A percentile compares a stretch with the other conserved stretches of the same genome.
These are phyloP conservation scores for Talaromyces pinophilus DNA, from an alignment of 2,329 filamentous ascomycete species.

Conservation along the genomic window DNA sequence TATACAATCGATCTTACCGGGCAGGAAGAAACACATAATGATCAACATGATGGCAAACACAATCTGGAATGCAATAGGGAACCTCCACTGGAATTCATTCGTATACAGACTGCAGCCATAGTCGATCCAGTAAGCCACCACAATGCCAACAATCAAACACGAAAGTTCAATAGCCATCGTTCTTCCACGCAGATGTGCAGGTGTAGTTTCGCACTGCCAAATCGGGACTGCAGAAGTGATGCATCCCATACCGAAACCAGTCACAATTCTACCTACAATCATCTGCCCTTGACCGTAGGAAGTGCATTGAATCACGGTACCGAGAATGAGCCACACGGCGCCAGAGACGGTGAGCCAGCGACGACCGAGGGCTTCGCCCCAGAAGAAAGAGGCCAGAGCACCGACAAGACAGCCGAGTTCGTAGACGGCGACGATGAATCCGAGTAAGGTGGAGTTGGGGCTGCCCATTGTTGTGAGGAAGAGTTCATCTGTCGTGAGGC, in stretches of 20 bases:
- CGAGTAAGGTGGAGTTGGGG: slow-evolving; percentile 22
- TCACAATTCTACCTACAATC: slow-evolving; percentile 54
- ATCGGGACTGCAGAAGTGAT: slow-evolving; percentile 56
- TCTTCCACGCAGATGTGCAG: slow-evolving; percentile 53
- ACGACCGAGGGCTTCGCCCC: slow-evolving; percentile 55
- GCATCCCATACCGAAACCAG: slow-evolving; percentile 56
- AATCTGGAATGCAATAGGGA: slow-evolving; percentile 61
- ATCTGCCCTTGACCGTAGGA: slow-evolving; percentile 52
- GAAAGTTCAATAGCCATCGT: slow-evolving; percentile 57
- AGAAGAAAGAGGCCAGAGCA: slow-evolving; percentile 53
- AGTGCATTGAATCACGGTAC: slow-evolving; percentile 52
- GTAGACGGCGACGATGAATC: slow-evolving; percentile 43
- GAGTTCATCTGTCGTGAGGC: slow-evolving; percentile 23
- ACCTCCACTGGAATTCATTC: slow-evolving; percentile 53
- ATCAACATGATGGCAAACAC: slow-evolving; percentile 57
- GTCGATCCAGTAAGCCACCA: slow-evolving; percentile 54
- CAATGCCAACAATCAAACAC: slow-evolving; percentile 54
- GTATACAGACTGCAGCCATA: slow-evolving; percentile 55
- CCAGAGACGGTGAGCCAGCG: slow-evolving; percentile 53
- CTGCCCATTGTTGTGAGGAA: slow-evolving; percentile 25
- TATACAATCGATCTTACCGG: slow-evolving; percentile 35
- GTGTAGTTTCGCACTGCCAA: slow-evolving; percentile 55
- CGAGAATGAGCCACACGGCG: slow-evolving; percentile 53
- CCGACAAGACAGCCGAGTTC: slow-evolving; percentile 56
- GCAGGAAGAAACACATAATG: slow-evolving; percentile 51